Base-by-base conservation (phyloP, 2,329 filamentous ascomycete genomes). In the Colletotrichum sojae region DNA sequence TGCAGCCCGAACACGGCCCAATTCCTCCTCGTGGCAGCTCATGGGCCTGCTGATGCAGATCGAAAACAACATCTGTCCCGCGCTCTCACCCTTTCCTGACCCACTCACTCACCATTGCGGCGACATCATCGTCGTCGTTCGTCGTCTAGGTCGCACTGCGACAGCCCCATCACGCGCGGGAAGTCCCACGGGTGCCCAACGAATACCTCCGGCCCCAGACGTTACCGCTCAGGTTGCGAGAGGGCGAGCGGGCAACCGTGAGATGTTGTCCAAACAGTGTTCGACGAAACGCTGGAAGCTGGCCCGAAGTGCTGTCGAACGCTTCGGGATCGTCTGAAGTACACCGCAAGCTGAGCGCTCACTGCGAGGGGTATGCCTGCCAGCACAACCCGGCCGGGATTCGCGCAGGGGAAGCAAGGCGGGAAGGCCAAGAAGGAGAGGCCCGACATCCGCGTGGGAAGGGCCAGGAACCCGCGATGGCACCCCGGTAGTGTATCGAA, bases 151-250 rank as follows among this genome's bases (percentile, higher is more conserved):
- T 36, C 36, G 31, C 36, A 56, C 53, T 36, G 53, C 53, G 13
- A n/a, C 40, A 43, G 40, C 40, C 40, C 40, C 40, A 43, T 36
- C 31, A 2, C 31, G 10, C 31, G 31, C 8, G 31, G 10, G 40
- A 6, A 43, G 16, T 15, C 40, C 5, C 16, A 43, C 40, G 5
- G 40, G 15, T 43, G 40, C 58, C 48, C 31, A 52, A 45, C 27
- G 52, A 36, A 61, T 20, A 61, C 58, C 18, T 13, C 20, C 31
- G 31, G 31, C 31, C 46, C 15, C 36, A 16, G 58, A 59, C 45
- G 43, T 22, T 15, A 15, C 16, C 58, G 58, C 58, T 61, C 58
- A 45, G 58, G 36, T 53, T 61, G 58, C 48, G 46, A 53, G 58
- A 43, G 48, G 36, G 48, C 48, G 49, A 53, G 48, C 58, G 56